Evolutionary conservation across 1,284 basidiomycete genomes (phyloP).

Genomic region (Testicularia cyperi): DNA sequence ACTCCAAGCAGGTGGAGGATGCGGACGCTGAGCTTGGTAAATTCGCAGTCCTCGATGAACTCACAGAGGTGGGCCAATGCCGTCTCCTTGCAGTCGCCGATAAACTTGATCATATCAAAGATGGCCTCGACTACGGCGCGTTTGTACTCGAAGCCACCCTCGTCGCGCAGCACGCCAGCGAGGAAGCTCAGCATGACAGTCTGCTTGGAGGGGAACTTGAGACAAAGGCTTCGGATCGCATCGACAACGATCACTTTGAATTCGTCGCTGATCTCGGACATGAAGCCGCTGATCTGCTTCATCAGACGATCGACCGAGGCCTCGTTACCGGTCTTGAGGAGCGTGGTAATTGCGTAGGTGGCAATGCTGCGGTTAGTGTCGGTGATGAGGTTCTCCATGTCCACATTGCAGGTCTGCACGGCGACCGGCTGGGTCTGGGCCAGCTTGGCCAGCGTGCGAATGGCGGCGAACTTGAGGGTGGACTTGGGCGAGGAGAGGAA

Average conservation of each 20-base stretch:
- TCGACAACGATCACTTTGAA: constrained; percentile 99
- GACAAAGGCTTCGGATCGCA: constrained; percentile 93
- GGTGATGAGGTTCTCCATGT: constrained; percentile 95
- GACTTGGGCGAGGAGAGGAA: constrained; percentile 58
- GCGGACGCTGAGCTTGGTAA: constrained; percentile 96
- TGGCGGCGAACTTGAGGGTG: constrained; percentile 94
- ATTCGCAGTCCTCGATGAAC: constrained; percentile 99
- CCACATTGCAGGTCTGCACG: constrained; percentile 91
- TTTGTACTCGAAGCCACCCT: constrained; percentile 99
- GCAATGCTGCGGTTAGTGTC: constrained; percentile 95
- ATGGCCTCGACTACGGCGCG: constrained; percentile 98
- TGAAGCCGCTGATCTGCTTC: constrained; percentile 99
- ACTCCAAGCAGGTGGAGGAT: constrained; percentile 92
- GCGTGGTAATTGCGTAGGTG: constrained; percentile 96
- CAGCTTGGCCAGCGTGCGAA: constrained; percentile 81
- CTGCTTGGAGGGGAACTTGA: constrained; percentile 98
- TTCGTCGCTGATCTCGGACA: constrained; percentile 99
- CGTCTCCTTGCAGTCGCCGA: constrained; percentile 80
- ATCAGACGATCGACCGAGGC: constrained; percentile 97
- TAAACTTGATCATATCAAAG: constrained; percentile 99
- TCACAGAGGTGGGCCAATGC: constrained; percentile 98
- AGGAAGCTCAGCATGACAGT: constrained; percentile 67
- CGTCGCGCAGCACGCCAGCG: constrained; percentile 62
- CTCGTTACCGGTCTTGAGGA: constrained; percentile 99
- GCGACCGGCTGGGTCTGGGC: constrained; percentile 78